Evolutionary conservation across 164 flowering plant species (phyloP).

Genomic region (Cinnamomum chago): DNA sequence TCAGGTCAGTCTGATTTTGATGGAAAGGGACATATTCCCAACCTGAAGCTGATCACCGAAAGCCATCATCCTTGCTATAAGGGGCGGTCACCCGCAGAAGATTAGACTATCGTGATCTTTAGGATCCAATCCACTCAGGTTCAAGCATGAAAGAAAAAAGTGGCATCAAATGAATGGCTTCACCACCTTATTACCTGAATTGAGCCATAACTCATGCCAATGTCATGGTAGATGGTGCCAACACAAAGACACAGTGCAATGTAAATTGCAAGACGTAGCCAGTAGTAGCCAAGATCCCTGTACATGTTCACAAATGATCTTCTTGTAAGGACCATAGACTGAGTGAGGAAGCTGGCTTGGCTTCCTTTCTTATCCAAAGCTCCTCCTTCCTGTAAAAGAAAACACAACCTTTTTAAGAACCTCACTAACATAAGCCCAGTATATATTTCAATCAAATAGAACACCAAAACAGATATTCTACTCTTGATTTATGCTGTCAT

Average conservation of each 20-base stretch:
- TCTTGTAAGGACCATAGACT: constrained; percentile 35
- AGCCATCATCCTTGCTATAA: too few relatives aligned
- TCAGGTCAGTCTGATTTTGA: too few relatives aligned
- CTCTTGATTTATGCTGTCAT: too few relatives aligned
- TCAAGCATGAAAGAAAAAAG: too few relatives aligned
- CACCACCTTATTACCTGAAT: constrained; percentile 35
- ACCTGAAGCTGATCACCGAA: not conserved
- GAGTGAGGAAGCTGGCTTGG: constrained; percentile 37
- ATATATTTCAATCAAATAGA: too few relatives aligned
- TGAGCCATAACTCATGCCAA: constrained; percentile 32
- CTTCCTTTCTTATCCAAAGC: constrained; percentile 19
- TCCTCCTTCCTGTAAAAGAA: constrained; percentile 19
- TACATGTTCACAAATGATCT: constrained; percentile 58
- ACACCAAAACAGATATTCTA: too few relatives aligned
- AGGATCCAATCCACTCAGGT: not conserved
- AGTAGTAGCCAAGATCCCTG: constrained; percentile 63
- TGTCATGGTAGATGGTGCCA: constrained; percentile 44
- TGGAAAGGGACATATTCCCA: not conserved
- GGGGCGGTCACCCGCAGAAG: not conserved
- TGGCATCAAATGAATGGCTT: not conserved
- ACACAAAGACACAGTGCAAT: constrained; percentile 28
- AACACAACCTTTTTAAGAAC: too few relatives aligned
- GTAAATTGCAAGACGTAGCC: constrained; percentile 48
- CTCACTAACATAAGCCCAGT: too few relatives aligned
- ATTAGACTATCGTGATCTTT: too few relatives aligned